Conservation (phyloP, 352 stramenopile species). For the Globisporangium acanthophoron region DNA sequence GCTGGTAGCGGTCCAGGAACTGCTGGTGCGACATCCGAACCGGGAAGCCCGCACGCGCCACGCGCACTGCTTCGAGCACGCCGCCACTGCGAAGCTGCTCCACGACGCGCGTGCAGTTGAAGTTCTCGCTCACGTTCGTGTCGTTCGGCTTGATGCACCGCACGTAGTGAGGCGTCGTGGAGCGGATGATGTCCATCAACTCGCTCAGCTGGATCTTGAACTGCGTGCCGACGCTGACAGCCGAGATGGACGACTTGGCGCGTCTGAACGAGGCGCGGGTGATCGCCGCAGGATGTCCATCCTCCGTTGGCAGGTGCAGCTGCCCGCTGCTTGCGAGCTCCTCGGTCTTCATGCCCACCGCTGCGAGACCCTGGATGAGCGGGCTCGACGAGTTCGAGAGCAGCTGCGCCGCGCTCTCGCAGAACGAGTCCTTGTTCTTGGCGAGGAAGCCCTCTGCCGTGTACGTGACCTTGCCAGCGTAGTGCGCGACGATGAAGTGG, state of each 20-base stretch:
- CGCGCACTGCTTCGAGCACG: conserved; percentile 85
- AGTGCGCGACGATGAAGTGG: conserved; percentile 85
- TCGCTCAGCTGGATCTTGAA: conserved; percentile 94
- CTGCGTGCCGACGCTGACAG: conserved; percentile 80
- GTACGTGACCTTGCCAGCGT: conserved; percentile 81
- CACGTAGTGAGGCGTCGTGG: conserved; percentile 96
- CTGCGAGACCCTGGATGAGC: conserved; percentile 57
- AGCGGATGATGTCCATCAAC: conserved; percentile 92
- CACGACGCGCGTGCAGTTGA: conserved; percentile 69
- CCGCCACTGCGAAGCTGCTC: conserved; percentile 84
- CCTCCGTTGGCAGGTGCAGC: not conserved
- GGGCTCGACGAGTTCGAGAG: conserved; percentile 47
- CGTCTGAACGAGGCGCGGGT: conserved; percentile 22
- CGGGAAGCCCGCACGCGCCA: conserved; percentile 79
- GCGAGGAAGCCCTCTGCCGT: conserved; percentile 71
- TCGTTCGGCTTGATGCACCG: conserved; percentile 99
- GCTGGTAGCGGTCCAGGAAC: conserved; percentile 69
- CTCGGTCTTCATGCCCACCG: not conserved
- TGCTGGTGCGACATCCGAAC: conserved; percentile 75
- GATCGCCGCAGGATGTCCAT: conserved; percentile 7
- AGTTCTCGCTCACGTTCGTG: conserved; percentile 51
- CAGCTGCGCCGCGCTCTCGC: conserved; percentile 54
- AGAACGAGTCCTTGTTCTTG: conserved; percentile 91
- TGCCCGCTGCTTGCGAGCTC: not conserved
- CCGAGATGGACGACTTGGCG: conserved; percentile 55